Evolutionary conservation across 1,139 yeast species (phyloP), one percentile per base, ranked within the genome.

Genomic region (Candida tunisiensis): DNA sequence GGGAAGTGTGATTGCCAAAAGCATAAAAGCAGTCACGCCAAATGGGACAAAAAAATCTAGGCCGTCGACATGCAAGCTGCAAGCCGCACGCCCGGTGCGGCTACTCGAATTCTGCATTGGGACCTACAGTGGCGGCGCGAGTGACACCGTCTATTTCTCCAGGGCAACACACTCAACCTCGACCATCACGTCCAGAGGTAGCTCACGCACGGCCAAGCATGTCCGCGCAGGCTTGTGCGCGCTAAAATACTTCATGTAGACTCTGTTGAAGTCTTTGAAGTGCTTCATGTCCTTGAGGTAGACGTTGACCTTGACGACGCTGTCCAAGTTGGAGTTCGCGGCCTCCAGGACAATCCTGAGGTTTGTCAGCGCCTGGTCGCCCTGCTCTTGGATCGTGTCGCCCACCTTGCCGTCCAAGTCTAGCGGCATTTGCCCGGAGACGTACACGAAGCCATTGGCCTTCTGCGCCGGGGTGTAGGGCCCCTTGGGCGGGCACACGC

Each of bases 401-500:
- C 77, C 92, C 38, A 82, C 75, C 55, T 74, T 73, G 25, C 49
- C 48, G 10, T 75, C 88, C 25, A 88, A 65, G 27, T 91, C 80
- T 61, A 72, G 70, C 34, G 96, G 96, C 35, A 88, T 74, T 59
- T 88, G 98, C 31, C 98, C 98, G 25, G 95, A 82, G 34, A 85
- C 88, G 53, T 78, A 88, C 49, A 88, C 57, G 53, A 82, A 72
- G 32, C 83, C 44, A 26, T 34, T 35, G 32, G 72, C 88, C 60
- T 78, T 82, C 54, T 83, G 68, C 27, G 95, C 95, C 53, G 83
- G 95, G 24, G 93, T 78, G 56, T 85, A 85, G 12, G 93, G 71
- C 30, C 93, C 95, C 28, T 93, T 94, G 37, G 95, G 93, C 34
- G 92, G 82, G 43, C n/a, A n/a, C n/a, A n/a, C n/a, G n/a, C n/a